Conservation (phyloP, 2,329 filamentous ascomycete genomes). For the Nemania abortiva region DNA sequence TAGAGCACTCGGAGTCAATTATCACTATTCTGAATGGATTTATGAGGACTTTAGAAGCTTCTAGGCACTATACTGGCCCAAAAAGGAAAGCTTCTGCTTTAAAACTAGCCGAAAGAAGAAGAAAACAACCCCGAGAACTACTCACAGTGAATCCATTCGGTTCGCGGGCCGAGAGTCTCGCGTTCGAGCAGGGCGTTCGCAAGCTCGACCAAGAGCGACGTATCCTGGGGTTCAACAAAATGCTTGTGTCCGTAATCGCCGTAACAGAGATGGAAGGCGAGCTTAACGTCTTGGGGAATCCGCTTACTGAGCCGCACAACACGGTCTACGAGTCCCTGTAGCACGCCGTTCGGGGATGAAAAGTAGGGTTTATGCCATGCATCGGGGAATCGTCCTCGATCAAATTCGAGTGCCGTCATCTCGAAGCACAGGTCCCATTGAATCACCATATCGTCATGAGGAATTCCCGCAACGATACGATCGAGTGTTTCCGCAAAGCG, state of each 20-base stretch:
- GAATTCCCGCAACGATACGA: slow-evolving; percentile 39
- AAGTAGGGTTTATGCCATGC: slow-evolving; percentile 41
- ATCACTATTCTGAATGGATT: no score
- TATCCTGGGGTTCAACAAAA: slow-evolving; percentile 43
- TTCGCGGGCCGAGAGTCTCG: slow-evolving; percentile 38
- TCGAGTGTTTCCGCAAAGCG: slow-evolving; percentile 40
- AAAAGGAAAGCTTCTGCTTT: no score
- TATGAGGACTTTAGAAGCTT: no score
- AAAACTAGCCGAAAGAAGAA: no score
- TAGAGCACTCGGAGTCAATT: no score
- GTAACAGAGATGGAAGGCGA: slow-evolving; percentile 47
- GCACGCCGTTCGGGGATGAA: slow-evolving; percentile 31
- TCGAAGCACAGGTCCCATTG: slow-evolving; percentile 47
- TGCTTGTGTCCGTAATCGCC: slow-evolving; percentile 44
- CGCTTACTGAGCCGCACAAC: slow-evolving; percentile 37
- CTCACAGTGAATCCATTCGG: slow-evolving; percentile 47
- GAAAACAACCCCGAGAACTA: no score
- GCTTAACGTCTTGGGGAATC: slow-evolving; percentile 40
- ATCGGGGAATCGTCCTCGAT: slow-evolving; percentile 38
- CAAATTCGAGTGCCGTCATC: slow-evolving; percentile 45
- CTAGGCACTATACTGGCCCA: no score
- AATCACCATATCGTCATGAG: slow-evolving; percentile 44
- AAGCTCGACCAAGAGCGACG: slow-evolving; percentile 39
- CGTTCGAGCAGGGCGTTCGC: slow-evolving; percentile 44
- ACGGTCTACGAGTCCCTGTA: slow-evolving; percentile 44